These are phyloP conservation scores for Saccharomyces pastorianus DNA, from an alignment of 1,139 yeast genomes.

Conservation along the genomic window DNA sequence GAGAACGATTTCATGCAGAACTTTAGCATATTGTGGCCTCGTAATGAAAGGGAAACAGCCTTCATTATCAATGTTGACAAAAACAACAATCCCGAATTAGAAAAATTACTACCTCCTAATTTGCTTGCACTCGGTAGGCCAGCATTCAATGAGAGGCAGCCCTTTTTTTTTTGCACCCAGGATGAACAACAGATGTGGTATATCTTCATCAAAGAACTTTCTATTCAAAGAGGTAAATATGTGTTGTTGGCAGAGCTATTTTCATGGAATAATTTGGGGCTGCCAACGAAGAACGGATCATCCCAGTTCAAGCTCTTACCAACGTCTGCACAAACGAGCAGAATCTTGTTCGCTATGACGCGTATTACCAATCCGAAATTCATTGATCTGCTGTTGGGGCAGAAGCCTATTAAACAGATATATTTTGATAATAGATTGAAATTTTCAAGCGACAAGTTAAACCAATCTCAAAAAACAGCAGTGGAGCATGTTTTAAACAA, in stretches of 20 bases:
- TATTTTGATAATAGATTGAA: constrained; percentile 48
- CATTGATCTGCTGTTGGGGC: constrained; percentile 51
- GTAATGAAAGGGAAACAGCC: constrained; percentile 38
- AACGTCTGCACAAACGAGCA: constrained; percentile 52
- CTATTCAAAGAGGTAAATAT: constrained; percentile 31
- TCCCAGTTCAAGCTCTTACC: constrained; percentile 47
- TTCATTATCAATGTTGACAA: constrained; percentile 32
- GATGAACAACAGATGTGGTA: constrained; percentile 39
- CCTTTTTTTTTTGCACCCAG: constrained; percentile 35
- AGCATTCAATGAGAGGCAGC: constrained; percentile 40
- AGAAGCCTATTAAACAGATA: constrained; percentile 51
- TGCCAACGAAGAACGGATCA: constrained; percentile 42
- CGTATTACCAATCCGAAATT: constrained; percentile 50
- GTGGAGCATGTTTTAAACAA: constrained; percentile 62
- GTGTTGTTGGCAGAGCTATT: constrained; percentile 45
- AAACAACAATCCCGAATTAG: constrained; percentile 34
- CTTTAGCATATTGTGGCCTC: constrained; percentile 48
- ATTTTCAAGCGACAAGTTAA: constrained; percentile 42
- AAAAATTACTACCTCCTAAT: constrained; percentile 34
- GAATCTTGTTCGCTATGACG: constrained; percentile 59
- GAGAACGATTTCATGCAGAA: constrained; percentile 41
- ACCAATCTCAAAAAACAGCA: constrained; percentile 60
- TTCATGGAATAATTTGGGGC: constrained; percentile 47
- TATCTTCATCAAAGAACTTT: constrained; percentile 37
- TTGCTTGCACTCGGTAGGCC: constrained; percentile 33